These are phyloP conservation scores for Volutella citrinella DNA, from an alignment of 2,329 filamentous ascomycete species.

Conservation along the genomic window DNA sequence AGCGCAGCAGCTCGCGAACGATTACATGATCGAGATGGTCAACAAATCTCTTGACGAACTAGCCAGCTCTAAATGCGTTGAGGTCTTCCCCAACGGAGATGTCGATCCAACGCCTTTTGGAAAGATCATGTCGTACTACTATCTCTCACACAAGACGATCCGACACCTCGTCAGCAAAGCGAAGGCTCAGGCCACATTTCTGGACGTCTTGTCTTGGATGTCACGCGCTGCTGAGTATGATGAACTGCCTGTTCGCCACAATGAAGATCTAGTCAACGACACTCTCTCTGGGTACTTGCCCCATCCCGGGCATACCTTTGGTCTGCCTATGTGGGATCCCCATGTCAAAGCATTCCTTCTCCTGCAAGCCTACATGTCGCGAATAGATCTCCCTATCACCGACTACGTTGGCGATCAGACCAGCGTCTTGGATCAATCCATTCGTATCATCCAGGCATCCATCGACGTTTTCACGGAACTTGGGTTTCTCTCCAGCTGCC, in stretches of 20 bases:
- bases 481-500: slow-evolving; percentile 73
- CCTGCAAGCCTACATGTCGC: slow-evolving; percentile 91
- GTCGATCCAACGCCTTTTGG: slow-evolving; percentile 87
- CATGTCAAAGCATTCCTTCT: slow-evolving; percentile 95
- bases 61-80: slow-evolving; percentile 78
- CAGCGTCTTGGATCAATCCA: slow-evolving; percentile 87
- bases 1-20: slow-evolving; percentile 84
- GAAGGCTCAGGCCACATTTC: slow-evolving; percentile 71
- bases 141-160: slow-evolving; percentile 92
- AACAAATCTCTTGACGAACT: slow-evolving; percentile 81
- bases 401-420: slow-evolving; percentile 96
- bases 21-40: slow-evolving; percentile 92
- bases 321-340: slow-evolving; percentile 94
- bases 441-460: slow-evolving; percentile 93
- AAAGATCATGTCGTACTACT: slow-evolving; percentile 99
- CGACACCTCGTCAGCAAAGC: slow-evolving; percentile 76
- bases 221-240: slow-evolving; percentile 92
- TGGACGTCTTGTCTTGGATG: slow-evolving; percentile 88
- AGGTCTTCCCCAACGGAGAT: slow-evolving; percentile 80
- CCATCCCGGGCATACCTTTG: slow-evolving; percentile 55
- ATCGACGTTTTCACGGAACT: slow-evolving; percentile 92
- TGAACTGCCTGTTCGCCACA: slow-evolving; percentile 94
- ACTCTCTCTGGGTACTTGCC: slow-evolving; percentile 83
- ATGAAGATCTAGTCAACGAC: slow-evolving; percentile 95
- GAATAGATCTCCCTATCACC: slow-evolving; percentile 86